phyloP scores from a whole-genome alignment of 768 basidiomycete genomes.

The Lactarius tabidus region DNA sequence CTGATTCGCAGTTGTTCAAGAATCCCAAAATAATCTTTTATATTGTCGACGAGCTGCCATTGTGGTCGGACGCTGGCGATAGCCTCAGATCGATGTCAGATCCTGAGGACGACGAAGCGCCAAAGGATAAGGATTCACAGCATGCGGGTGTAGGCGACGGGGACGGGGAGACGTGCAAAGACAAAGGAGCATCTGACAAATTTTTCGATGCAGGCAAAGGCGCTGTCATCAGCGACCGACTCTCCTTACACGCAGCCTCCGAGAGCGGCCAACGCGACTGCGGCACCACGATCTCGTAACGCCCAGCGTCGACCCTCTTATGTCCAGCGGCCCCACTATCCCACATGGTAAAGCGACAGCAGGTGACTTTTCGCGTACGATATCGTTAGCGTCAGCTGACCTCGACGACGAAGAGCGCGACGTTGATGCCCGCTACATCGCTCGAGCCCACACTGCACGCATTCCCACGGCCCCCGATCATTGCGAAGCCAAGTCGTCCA shows the following conservation, averaged over 20 bases:
- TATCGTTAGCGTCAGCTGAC: slow-evolving; percentile 37
- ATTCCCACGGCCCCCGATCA: slow-evolving; percentile 18
- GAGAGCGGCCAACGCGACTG: slow-evolving; percentile 46
- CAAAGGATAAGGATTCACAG: slow-evolving; percentile 38
- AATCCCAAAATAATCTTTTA: slow-evolving; percentile 69
- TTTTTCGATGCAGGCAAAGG: slow-evolving; percentile 46
- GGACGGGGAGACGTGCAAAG: slow-evolving; percentile 29
- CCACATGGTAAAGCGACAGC: slow-evolving; percentile 28
- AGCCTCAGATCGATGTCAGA: slow-evolving; percentile 81
- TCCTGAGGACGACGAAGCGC: slow-evolving; percentile 54
- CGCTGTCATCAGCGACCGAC: slow-evolving; percentile 34
- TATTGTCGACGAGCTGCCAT: slow-evolving; percentile 82
- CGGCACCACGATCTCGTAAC: slow-evolving; percentile 65
- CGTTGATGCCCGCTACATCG: slow-evolving; percentile 37
- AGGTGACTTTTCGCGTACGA: slow-evolving; percentile 33
- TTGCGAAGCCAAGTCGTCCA: slow-evolving; percentile 25
- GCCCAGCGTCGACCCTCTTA: slow-evolving; percentile 35
- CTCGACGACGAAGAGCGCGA: slow-evolving; percentile 51
- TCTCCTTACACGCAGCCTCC: slow-evolving; percentile 37
- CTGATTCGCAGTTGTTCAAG: slow-evolving; percentile 38
- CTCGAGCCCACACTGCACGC: slow-evolving; percentile 13
- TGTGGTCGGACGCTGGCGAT: slow-evolving; percentile 77
- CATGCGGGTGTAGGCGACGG: not conserved
- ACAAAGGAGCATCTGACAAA: slow-evolving; percentile 38
- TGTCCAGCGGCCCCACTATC: slow-evolving; percentile 19